phyloP scores from a whole-genome alignment of 106 monocot genomes.

The Dactylorhiza incarnata region DNA sequence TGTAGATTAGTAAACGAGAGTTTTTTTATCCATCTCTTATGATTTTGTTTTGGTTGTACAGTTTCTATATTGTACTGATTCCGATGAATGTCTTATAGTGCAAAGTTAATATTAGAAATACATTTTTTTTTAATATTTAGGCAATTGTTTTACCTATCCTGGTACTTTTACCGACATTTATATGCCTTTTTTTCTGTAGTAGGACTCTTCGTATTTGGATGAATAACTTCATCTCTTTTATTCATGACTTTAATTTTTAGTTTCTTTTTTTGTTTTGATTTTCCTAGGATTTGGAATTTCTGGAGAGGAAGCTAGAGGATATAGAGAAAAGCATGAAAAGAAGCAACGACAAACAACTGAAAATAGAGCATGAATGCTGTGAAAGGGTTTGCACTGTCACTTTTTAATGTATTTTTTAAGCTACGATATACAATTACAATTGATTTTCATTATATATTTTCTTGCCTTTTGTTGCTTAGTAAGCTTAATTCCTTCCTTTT shows the following conservation, averaged over 20 bases:
- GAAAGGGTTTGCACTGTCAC: constrained; percentile 35
- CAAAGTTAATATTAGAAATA: background rate
- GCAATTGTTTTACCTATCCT: background rate
- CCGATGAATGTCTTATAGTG: background rate
- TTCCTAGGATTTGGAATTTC: constrained; percentile 84
- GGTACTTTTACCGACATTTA: background rate
- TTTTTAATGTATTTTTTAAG: constrained; percentile 1
- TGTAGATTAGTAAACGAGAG: background rate
- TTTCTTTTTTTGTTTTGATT: constrained; percentile 2
- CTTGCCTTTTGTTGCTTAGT: constrained; percentile 2
- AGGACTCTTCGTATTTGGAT: background rate
- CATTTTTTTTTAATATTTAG: background rate
- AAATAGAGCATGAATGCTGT: constrained; percentile 80
- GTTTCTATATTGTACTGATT: background rate
- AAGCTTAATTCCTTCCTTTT: background rate
- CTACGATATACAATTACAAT: background rate
- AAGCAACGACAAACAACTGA: constrained; percentile 97
- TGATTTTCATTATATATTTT: background rate
- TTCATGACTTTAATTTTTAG: background rate
- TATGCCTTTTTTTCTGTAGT: background rate
- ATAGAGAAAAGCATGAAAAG: constrained; percentile 98
- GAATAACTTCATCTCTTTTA: too few relatives aligned
- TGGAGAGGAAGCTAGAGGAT: constrained; percentile 79
- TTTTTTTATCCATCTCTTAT: background rate
- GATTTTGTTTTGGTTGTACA: too few relatives aligned